Evolutionary conservation across 371 early-diverging fungal genomes (phyloP).

Genomic region (Rozella allomycis): DNA sequence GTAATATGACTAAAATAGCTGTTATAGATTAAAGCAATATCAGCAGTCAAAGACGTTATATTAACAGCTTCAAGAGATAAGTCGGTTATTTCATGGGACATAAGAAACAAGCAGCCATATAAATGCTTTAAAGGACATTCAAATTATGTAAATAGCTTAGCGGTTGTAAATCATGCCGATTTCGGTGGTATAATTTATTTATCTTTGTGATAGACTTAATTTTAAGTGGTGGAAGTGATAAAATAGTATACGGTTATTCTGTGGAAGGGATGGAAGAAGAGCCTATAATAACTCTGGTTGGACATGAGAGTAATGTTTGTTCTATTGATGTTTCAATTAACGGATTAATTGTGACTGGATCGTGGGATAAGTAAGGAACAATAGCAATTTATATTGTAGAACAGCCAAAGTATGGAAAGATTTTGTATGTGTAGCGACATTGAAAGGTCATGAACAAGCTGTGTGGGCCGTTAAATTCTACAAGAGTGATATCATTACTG

Average conservation of each 20-base stretch:
- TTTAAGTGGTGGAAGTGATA: constrained; percentile 63
- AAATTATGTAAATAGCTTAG: constrained; percentile 61
- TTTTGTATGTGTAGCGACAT: constrained; percentile 35
- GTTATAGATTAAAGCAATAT: too few species aligned
- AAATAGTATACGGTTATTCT: constrained; percentile 44
- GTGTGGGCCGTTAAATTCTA: constrained; percentile 67
- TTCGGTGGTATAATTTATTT: constrained; percentile 23
- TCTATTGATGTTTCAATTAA: constrained; percentile 35
- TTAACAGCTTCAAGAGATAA: constrained; percentile 50
- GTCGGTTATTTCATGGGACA: constrained; percentile 12
- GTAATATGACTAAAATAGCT: too few species aligned
- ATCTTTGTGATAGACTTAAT: constrained; percentile 37
- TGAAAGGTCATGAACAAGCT: constrained; percentile 62
- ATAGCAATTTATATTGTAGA: constrained; percentile 9
- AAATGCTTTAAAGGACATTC: constrained; percentile 43
- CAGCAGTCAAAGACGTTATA: constrained; percentile 34
- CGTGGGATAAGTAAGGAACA: constrained; percentile 69
- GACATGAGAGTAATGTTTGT: constrained; percentile 74
- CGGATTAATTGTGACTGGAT: constrained; percentile 64
- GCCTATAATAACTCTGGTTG: constrained; percentile 43
- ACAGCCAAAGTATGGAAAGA: constrained; percentile 71
- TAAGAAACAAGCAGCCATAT: constrained; percentile 7
- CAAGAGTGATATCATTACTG: constrained; percentile 51
- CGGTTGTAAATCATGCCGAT: constrained; percentile 12
- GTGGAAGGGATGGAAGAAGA: constrained; percentile 12